A percentile compares a stretch with the other conserved stretches of the same genome.
Evolutionary conservation across 495 filamentous ascomycete genomes (phyloP).

Genomic region (Endocarpon pusillum): DNA sequence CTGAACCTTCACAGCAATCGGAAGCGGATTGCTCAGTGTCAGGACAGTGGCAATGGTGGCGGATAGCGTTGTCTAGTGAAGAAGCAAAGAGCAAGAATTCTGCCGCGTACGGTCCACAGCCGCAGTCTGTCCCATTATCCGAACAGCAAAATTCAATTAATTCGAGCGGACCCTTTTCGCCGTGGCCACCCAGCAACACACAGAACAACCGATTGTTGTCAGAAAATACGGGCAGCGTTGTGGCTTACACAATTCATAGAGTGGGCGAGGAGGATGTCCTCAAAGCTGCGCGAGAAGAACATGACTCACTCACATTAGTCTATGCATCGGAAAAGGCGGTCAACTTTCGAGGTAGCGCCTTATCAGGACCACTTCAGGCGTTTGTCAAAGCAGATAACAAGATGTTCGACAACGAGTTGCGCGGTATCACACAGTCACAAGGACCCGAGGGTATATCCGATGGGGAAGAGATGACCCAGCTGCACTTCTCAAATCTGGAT

Average conservation of each 20-base stretch:
- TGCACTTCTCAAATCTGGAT: too few species aligned
- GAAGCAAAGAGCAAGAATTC: constrained; percentile 26
- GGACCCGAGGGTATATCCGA: not conserved
- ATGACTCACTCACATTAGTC: constrained; percentile 27
- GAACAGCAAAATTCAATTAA: too few species aligned
- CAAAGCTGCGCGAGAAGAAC: constrained; percentile 33
- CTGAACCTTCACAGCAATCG: constrained; percentile 3
- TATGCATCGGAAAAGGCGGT: constrained; percentile 34
- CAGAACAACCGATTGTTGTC: constrained; percentile 8
- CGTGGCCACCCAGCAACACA: too few species aligned
- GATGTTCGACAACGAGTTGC: constrained; percentile 27
- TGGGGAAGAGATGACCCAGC: not conserved
- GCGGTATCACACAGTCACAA: constrained; percentile 1
- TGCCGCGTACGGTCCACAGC: too few species aligned
- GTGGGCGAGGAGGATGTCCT: constrained; percentile 34
- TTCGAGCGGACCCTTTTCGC: too few species aligned
- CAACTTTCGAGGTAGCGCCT: constrained; percentile 6
- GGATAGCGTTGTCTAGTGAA: constrained; percentile 31
- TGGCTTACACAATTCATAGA: constrained; percentile 28
- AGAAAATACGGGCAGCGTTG: constrained; percentile 21
- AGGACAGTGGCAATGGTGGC: constrained; percentile 35
- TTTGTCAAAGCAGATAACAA: constrained; percentile 33
- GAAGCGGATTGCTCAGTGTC: constrained; percentile 13
- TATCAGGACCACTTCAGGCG: constrained; percentile 13
- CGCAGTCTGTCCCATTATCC: too few species aligned